Percentiles rank a stretch among this genome's conserved stretches.
phyloP scores from a whole-genome alignment of 2,329 filamentous ascomycete species.

The Tolypocladium ophioglossoides region DNA sequence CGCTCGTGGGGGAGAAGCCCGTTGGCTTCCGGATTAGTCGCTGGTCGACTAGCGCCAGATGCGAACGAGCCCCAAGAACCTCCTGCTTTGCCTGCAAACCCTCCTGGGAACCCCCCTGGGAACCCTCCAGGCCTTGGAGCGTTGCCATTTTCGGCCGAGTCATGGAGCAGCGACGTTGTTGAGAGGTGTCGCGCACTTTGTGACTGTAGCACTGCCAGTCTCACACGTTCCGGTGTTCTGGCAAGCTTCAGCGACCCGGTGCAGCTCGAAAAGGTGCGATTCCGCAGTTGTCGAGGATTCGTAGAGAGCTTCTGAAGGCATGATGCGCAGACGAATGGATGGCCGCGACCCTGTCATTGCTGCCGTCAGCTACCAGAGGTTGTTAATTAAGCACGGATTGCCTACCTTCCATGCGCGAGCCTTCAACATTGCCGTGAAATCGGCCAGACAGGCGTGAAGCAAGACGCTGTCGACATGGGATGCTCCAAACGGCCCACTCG shows the following conservation, averaged over 20 bases:
- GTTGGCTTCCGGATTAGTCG: neutral
- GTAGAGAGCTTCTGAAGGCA: slow-evolving; percentile 22
- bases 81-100: slow-evolving; percentile 9
- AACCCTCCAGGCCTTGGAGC: slow-evolving; percentile 11
- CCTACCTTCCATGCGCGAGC: slow-evolving; percentile 28
- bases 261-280: neutral
- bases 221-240: neutral
- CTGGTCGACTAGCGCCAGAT: slow-evolving; percentile 1
- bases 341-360: slow-evolving; percentile 20
- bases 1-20: slow-evolving; percentile 27
- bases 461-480: slow-evolving; percentile 1
- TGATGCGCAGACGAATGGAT: slow-evolving; percentile 29
- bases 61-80: slow-evolving; percentile 11
- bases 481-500: neutral
- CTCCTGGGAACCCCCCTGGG: slow-evolving; percentile 13
- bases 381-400: neutral
- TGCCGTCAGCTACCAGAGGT: neutral
- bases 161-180: slow-evolving; percentile 12
- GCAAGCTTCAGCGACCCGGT: neutral
- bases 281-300: slow-evolving; percentile 4
- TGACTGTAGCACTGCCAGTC: slow-evolving; percentile 1
- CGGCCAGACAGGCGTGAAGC: neutral
- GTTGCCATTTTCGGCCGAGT: slow-evolving; percentile 9
- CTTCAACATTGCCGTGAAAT: slow-evolving; percentile 29
- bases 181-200: slow-evolving; percentile 14